Base-by-base conservation (phyloP, 371 early-diverging fungal species). In the Mucor mucedo region DNA sequence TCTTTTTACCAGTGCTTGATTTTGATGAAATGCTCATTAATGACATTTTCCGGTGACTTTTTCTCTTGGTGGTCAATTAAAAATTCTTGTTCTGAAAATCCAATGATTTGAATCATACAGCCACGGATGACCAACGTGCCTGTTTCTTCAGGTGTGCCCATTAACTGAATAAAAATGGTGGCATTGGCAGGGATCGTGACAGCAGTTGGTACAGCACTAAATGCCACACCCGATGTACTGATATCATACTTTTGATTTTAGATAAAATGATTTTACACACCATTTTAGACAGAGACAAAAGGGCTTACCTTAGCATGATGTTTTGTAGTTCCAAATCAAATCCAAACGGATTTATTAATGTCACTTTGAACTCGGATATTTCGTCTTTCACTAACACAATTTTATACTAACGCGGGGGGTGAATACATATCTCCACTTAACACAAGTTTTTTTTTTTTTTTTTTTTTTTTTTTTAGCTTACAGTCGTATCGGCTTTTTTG, bases 301-400 rank as follows among this genome's bases (percentile, higher is more conserved):
- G 21, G 21, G 21, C 21, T 58, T 75, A 88, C 90, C 80, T 82
- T 8, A 93, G 65, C 5, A 73, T 62, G 4, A 92, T 84, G 52
- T 79, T 82, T 55, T 89, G 88, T 14, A 93, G 70, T 28, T 92
- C 92, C 48, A 94, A 68, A 62, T 91, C 92, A 67, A 94, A 91
- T 10, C 87, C 85, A 75, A 91, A 93, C 4, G 92, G 92, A 67
- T 94, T 94, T 3, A 87, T 75, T 32, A 94, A 69, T 0, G 81
- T 81, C 2, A 93, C 84, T 53, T 88, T 87, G 66, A 92, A 89
- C 45, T 88, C 86, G 4, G 86, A 84, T 0, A 83, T 56, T 61
- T 94, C 94, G 55, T 84, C 79, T 27, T 88, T 85, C 2, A 91
- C 86, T 4, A 91, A 65, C 9, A 78, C 62, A 10, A 73, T 62